Base-by-base conservation (phyloP, 2,329 filamentous ascomycete genomes). In the Curvularia eragrostidis region DNA sequence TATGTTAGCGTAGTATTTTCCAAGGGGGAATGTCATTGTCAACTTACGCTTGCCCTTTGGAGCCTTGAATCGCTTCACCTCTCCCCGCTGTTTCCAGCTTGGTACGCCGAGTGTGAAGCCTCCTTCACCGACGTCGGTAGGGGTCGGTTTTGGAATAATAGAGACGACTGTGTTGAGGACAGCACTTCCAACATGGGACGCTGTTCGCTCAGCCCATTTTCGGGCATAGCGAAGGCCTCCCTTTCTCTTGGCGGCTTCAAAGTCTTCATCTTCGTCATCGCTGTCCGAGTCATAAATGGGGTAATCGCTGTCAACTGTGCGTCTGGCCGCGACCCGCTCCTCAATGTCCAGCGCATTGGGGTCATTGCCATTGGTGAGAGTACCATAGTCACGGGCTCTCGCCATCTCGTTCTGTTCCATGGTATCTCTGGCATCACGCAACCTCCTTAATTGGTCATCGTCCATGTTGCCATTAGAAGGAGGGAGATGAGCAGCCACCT, bases 201-300 rank as follows among this genome's bases (percentile, higher is more conserved):
- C 71, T 23, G 91, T 79, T 28, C 77, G 72, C 59, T 79, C 77
- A 19, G 79, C 71, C 57, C 81, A 73, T 30, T 87, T 84, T 26
- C 82, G 82, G 63, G 87, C 88, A 76, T 96, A 97, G 19, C 87
- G 84, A 83, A 87, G 89, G 21, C 91, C 91, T 23, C 93, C 92
- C 36, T 90, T 81, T 36, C 89, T 83, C 56, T 88, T 87, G 0
- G 93, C 92, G 72, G 92, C 89, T 74, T 94, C 91, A 4, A 96
- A 80, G 51, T 87, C 85, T 48, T 87, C 85, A 56, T 93, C 89
- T 51, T 92, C 87, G 3, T 90, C 89, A 58, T 96, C 91, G 49
- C 93, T 89, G 47, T 93, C 90, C 0, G 93, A 97, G 72, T 99
- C 95, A 77, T 99, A 99, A 13, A 97, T 81, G 1, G 90, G 90